Conservation (phyloP, 306 rosid genomes). For the Pueraria montana region DNA sequence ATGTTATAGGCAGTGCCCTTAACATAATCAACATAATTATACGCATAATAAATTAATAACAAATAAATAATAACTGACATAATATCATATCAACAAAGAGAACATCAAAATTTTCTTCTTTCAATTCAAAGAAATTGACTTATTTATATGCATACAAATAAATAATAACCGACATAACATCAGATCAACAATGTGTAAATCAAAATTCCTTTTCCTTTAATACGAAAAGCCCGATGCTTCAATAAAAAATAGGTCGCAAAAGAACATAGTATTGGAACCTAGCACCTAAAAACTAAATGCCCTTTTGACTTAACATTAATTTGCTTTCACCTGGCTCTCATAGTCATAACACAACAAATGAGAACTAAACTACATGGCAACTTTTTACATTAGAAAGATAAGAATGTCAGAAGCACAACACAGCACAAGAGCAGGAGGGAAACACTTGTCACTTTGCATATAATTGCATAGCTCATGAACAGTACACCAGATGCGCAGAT, state of each 20-base stretch:
- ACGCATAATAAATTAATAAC: background rate
- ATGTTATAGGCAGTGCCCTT: conserved; percentile 3
- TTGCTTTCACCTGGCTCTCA: background rate
- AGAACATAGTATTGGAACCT: background rate
- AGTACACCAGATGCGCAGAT: background rate
- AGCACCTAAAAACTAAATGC: background rate
- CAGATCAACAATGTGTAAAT: background rate
- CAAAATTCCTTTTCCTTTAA: background rate
- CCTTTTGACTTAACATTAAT: background rate
- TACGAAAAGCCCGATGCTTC: background rate
- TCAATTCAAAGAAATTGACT: background rate
- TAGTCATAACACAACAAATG: conserved; percentile 2
- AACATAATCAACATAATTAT: background rate
- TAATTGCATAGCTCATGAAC: background rate
- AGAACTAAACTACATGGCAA: background rate
- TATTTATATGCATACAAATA: background rate
- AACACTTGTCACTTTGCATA: background rate
- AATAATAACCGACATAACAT: background rate
- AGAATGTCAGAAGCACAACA: background rate
- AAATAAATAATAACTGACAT: background rate
- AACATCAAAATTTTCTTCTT: background rate
- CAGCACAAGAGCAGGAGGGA: background rate
- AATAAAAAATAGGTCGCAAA: background rate
- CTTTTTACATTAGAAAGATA: background rate
- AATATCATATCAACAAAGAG: background rate